These are phyloP conservation scores for Corymbia citriodora DNA, from an alignment of 441 rosid genomes.

Conservation along the genomic window DNA sequence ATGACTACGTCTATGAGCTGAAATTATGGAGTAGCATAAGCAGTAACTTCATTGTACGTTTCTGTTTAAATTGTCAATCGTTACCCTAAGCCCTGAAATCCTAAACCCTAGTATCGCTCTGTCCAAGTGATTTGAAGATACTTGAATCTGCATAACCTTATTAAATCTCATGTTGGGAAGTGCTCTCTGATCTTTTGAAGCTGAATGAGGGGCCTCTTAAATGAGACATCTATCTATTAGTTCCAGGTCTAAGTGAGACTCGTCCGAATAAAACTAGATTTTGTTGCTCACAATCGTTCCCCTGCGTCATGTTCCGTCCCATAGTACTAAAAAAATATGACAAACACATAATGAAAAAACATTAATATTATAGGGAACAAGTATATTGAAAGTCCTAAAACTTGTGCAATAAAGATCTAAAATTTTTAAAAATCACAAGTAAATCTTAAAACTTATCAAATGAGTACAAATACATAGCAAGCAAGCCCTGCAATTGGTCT, in stretches of 20 bases:
- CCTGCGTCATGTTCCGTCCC: too few relatives aligned
- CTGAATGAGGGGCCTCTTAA: neutral
- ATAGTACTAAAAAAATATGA: too few relatives aligned
- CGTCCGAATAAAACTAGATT: neutral
- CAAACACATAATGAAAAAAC: too few relatives aligned
- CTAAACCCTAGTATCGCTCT: rapidly evolving
- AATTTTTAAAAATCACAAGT: rapidly evolving
- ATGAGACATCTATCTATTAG: neutral
- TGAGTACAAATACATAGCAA: too few relatives aligned
- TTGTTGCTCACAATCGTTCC: neutral
- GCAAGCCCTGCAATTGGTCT: neutral
- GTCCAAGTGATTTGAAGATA: neutral
- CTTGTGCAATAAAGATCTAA: neutral
- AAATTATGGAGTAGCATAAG: neutral
- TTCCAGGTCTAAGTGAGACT: neutral
- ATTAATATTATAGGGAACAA: neutral
- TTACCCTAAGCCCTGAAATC: neutral
- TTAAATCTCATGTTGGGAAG: neutral
- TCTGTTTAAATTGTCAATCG: neutral
- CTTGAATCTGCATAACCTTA: neutral
- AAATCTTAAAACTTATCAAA: neutral
- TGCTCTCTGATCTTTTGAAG: neutral
- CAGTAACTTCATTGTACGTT: neutral
- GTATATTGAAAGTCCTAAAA: neutral
- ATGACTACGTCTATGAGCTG: neutral